A percentile compares a stretch with the other conserved stretches of the same genome.
These are phyloP conservation scores for Rosa persica DNA, from an alignment of 306 rosid genomes.

Conservation along the genomic window DNA sequence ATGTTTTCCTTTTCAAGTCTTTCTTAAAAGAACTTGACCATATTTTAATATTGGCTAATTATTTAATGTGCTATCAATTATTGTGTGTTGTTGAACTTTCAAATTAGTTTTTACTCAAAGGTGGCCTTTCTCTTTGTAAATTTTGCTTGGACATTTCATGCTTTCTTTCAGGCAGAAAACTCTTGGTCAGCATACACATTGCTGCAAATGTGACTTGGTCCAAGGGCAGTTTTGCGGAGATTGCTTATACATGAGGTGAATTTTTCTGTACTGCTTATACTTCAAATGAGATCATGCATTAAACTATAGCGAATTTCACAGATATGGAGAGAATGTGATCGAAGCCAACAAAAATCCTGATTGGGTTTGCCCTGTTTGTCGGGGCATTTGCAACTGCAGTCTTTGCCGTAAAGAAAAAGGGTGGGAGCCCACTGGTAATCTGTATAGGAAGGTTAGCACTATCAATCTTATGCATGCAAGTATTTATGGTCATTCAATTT, in stretches of 20 bases:
- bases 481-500: not conserved
- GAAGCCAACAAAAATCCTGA: constrained; percentile 45
- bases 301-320: constrained; percentile 14
- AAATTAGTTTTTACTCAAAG: not conserved
- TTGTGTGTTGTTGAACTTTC: not conserved
- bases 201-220: constrained; percentile 60
- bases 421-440: constrained; percentile 70
- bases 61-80: not conserved
- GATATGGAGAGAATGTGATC: constrained; percentile 71
- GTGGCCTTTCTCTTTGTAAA: constrained; percentile 3
- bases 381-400: constrained; percentile 75
- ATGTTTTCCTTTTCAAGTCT: not conserved
- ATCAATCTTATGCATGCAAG: constrained; percentile 21
- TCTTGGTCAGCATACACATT: constrained; percentile 45
- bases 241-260: constrained; percentile 80
- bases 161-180: constrained; percentile 65
- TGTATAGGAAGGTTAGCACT: constrained; percentile 58
- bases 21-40: not conserved
- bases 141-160: not conserved
- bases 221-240: constrained; percentile 79
- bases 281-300: constrained; percentile 9
- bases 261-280: constrained; percentile 1
- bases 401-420: constrained; percentile 65
- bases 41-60: not conserved
- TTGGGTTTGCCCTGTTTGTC: constrained; percentile 74